A percentile compares a stretch with the other conserved stretches of the same genome.
phyloP scores from a whole-genome alignment of 1,284 basidiomycete species.

The Pyrrhoderma lamaoense region DNA sequence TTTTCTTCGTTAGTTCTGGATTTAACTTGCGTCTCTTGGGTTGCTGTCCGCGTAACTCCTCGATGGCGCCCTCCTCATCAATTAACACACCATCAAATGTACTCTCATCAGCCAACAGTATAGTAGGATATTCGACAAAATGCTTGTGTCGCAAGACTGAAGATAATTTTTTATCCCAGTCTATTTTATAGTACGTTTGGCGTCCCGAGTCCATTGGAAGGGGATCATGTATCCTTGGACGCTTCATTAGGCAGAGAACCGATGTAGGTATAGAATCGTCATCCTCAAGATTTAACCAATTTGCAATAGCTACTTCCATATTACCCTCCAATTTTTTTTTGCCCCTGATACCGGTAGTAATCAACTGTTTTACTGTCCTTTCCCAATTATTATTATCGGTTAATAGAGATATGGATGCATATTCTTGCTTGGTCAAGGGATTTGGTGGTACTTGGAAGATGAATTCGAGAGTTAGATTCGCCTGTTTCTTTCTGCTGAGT shows the following conservation, averaged over 20 bases:
- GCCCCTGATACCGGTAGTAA: conserved; percentile 40
- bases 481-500: conserved; percentile 48
- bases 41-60: conserved; percentile 29
- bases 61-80: conserved; percentile 40
- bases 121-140: conserved; percentile 76
- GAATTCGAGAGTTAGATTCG: conserved; percentile 70
- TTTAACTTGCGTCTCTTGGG: conserved; percentile 50
- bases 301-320: conserved; percentile 31
- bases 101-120: conserved; percentile 61
- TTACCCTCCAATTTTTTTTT: conserved; percentile 35
- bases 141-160: conserved; percentile 48
- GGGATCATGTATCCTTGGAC: conserved; percentile 33
- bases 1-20: conserved; percentile 41
- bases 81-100: conserved; percentile 52
- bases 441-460: conserved; percentile 46
- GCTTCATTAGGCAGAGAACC: conserved; percentile 55
- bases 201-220: conserved; percentile 21
- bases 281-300: conserved; percentile 53
- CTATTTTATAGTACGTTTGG: conserved; percentile 47
- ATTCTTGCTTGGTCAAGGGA: conserved; percentile 34
- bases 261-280: conserved; percentile 30
- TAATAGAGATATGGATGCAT: conserved; percentile 38
- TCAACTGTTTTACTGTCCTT: conserved; percentile 40
- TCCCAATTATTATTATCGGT: conserved; percentile 56
- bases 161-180: conserved; percentile 41